Percentiles rank a stretch among this genome's conserved stretches.
These are phyloP conservation scores for Cryphonectria carpinicola DNA, from an alignment of 2,329 filamentous ascomycete species.

Conservation along the genomic window DNA sequence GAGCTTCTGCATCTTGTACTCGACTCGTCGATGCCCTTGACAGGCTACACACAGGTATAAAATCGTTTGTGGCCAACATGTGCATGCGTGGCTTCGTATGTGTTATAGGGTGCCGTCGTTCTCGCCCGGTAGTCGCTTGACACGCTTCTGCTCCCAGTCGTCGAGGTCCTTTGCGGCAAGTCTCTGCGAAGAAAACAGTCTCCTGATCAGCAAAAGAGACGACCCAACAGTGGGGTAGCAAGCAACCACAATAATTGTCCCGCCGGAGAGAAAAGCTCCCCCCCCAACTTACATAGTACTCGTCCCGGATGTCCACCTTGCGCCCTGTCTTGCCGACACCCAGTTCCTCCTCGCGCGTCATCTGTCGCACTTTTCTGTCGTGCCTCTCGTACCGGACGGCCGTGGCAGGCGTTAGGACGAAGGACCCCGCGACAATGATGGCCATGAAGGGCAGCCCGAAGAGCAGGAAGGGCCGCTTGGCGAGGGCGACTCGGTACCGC, in stretches of 20 bases:
- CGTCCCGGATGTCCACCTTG: slow-evolving; percentile 80
- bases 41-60: slow-evolving; percentile 1
- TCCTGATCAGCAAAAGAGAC: slow-evolving; percentile 11
- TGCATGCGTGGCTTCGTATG: slow-evolving; percentile 5
- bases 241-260: background rate
- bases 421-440: slow-evolving; percentile 89
- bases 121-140: slow-evolving; percentile 87
- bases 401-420: slow-evolving; percentile 91
- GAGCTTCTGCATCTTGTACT: background rate
- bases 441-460: slow-evolving; percentile 93
- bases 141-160: slow-evolving; percentile 95
- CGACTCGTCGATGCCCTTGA: slow-evolving; percentile 1
- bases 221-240: background rate
- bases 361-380: slow-evolving; percentile 83
- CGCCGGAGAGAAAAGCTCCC: background rate
- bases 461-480: slow-evolving; percentile 82
- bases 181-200: slow-evolving; percentile 54
- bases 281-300: slow-evolving; percentile 73
- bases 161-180: slow-evolving; percentile 89
- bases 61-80: background rate
- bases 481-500: slow-evolving; percentile 75
- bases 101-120: slow-evolving; percentile 75
- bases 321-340: slow-evolving; percentile 72
- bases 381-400: slow-evolving; percentile 92
- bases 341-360: slow-evolving; percentile 85